Base-by-base conservation (phyloP, 805 yeast species). In the Saturnispora serradocipensis region DNA sequence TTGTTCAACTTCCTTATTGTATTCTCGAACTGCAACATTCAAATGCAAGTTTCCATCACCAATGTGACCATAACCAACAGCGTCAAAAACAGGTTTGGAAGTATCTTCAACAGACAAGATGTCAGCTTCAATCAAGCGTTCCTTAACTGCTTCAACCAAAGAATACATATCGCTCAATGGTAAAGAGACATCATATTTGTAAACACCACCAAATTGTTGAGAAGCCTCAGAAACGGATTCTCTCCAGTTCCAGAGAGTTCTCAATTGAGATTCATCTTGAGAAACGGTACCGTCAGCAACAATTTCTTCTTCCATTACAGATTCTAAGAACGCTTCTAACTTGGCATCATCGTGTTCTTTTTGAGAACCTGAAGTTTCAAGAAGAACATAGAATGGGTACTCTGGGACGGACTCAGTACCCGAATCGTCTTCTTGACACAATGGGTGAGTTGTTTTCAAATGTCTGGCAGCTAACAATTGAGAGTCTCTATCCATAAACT, bases 41-140 rank as follows among this genome's bases (percentile, higher is more conserved):
- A 93, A 78, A 67, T 93, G 99, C 61, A 93, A 73, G 69, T 93
- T 93, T 49, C 99, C 98, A 65, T 93, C 99, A 52, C 99, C 99
- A 61, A 93, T 78, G 64, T 93, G 99, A n/a, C 99, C 99, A 62
- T 91, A 93, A 0, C 99, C 99, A 58, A 91, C 82, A 10, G 95
- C 95, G 54, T 81, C 84, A 50, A 88, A 83, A 2, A 87, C 97
- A 2, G 97, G 96, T 49, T 64, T 62, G 65, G 75, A 77, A 3
- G 76, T 73, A 42, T 78, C 84, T 34, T 81, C 79, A 45, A 76
- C 80, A 50, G 85, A 87, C 22, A 82, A 69, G 50, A 91, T 69
- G 2, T 77, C 82, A 30, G 76, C 74, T 34, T 74, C 80, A 2
- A 54, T 61, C 56, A 93, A 72, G 59, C 77, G 77, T 44, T 68